These are phyloP conservation scores for Podospora bellae-mahoneyi DNA, from an alignment of 495 filamentous ascomycete species.

Conservation along the genomic window DNA sequence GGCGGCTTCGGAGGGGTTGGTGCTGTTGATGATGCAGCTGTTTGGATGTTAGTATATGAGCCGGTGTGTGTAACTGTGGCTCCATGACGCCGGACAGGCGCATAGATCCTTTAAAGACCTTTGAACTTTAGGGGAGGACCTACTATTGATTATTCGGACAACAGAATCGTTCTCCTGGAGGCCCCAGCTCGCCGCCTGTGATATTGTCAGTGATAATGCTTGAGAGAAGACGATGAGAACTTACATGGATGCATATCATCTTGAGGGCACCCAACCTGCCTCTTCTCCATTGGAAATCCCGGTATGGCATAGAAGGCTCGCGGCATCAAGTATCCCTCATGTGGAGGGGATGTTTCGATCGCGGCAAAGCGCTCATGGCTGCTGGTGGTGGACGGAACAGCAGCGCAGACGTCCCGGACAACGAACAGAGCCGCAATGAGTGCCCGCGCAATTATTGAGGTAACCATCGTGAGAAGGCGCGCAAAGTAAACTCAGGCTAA, in stretches of 20 bases:
- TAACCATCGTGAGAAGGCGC: background rate
- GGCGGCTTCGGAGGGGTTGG: slow-evolving; percentile 14
- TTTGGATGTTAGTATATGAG: slow-evolving; percentile 11
- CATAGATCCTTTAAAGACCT: background rate
- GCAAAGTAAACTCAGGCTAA: background rate
- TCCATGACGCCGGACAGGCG: background rate
- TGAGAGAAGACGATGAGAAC: background rate
- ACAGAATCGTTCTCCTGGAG: background rate
- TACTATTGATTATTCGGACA: background rate
- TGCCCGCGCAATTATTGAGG: background rate
- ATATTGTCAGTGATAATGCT: background rate
- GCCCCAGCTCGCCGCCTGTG: background rate
- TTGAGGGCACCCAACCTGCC: background rate
- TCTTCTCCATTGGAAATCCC: background rate
- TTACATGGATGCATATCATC: slow-evolving; percentile 4
- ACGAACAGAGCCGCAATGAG: background rate
- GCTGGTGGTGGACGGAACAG: background rate
- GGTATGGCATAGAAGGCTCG: slow-evolving; percentile 2
- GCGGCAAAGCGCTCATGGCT: background rate
- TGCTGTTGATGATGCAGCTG: slow-evolving; percentile 33
- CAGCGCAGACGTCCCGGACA: background rate
- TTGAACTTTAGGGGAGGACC: background rate
- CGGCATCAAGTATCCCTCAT: slow-evolving; percentile 1
- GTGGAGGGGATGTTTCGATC: background rate
- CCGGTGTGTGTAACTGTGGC: background rate